Base-by-base conservation (phyloP, 352 stramenopile species). In the Globisporangium viniferum region DNA sequence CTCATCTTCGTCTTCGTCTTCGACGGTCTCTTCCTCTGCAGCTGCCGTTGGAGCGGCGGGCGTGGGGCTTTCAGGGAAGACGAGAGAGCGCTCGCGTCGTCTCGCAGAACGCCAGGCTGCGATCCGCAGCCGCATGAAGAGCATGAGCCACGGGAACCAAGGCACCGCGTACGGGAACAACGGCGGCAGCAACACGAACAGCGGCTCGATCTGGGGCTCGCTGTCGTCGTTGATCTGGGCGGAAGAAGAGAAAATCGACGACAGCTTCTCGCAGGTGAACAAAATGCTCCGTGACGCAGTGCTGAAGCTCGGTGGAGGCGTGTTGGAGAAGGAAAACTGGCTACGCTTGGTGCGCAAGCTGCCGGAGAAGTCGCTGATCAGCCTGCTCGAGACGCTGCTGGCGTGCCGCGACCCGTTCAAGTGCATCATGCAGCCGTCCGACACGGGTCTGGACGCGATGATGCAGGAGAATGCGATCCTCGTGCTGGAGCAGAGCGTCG, bases 391-490 rank as follows among this genome's bases (percentile, higher is more conserved):
- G 63, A 93, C 84, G 24, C 68, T 96, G 36, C 75, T 96, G 18
- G 80, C 85, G 4, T 92, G 81, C 36, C 79, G 83, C 7, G 86
- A 94, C 51, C 83, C 84, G 35, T 93, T 92, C 68, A 93, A 95
- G 68, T 84, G 86, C 64, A 82, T 93, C 35, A 66, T 93, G 62
- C 74, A 84, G 59, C 73, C 80, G 18, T 84, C 80, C 3, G 56
- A 70, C 4, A 73, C 70, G 3, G 79, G 79, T 15, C 75, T 90
- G 4, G 85, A 94, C 62, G 81, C 82, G 8, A 95, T 95, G 88
- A 90, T 93, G 80, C 88, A 95, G 67, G 88, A 95, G 61, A 94
- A 96, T 24, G 88, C 88, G 10, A 96, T 96, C 41, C 68, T 96
- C n/a, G 86, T 93, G 63, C 76, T 94, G 20, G 88, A 96, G 68